A percentile compares a stretch with the other conserved stretches of the same genome.
Conservation (phyloP, 2,329 filamentous ascomycete genomes). For the Aspergillus aculeatinus region DNA sequence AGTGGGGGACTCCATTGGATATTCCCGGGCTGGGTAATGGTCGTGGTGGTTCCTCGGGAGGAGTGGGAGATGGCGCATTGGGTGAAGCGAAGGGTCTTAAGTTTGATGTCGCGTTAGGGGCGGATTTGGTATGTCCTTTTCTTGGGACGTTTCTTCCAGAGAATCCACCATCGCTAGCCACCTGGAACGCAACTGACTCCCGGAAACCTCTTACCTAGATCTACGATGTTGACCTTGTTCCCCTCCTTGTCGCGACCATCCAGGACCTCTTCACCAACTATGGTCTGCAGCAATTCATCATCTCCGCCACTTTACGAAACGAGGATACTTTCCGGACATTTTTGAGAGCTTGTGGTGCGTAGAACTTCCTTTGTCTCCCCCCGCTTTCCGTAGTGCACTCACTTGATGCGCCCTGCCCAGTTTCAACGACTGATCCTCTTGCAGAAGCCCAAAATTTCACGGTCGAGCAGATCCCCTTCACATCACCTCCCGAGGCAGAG, state of each 20-base stretch:
- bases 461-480: slow-evolving; percentile 42
- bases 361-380: background rate
- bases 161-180: no score
- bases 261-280: slow-evolving; percentile 57
- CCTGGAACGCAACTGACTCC: background rate
- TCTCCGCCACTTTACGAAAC: slow-evolving; percentile 63
- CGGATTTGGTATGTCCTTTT: slow-evolving; percentile 39
- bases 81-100: background rate
- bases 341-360: slow-evolving; percentile 57
- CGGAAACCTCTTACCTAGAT: slow-evolving; percentile 45
- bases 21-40: slow-evolving; percentile 8
- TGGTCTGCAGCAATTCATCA: slow-evolving; percentile 53
- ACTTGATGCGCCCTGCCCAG: background rate
- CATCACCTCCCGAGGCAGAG: slow-evolving; percentile 42
- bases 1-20: slow-evolving; percentile 40
- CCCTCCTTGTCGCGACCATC: slow-evolving; percentile 57
- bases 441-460: slow-evolving; percentile 36
- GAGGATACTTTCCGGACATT: slow-evolving; percentile 62
- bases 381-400: background rate
- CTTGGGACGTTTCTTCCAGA: no score
- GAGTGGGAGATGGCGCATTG: background rate
- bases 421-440: background rate
- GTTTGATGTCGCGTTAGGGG: slow-evolving; percentile 44
- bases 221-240: slow-evolving; percentile 60
- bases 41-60: background rate